These are phyloP conservation scores for Tagetes patula DNA, from an alignment of 129 eudicot genomes.

Conservation along the genomic window DNA sequence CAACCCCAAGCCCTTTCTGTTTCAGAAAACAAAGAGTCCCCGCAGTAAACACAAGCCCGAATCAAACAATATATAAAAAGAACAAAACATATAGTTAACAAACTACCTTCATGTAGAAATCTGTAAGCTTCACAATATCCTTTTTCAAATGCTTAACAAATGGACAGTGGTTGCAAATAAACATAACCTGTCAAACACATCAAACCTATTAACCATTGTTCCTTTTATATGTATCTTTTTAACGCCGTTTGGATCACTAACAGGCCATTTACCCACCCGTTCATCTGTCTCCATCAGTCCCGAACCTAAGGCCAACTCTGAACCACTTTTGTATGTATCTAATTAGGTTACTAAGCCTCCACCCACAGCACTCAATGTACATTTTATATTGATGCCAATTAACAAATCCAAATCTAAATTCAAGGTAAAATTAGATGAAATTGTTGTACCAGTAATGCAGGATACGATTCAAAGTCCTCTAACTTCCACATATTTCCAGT, in stretches of 20 bases:
- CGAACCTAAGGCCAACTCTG: too few relatives aligned
- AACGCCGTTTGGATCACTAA: background rate
- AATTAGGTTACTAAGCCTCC: background rate
- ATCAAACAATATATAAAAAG: background rate
- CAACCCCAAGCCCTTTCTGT: slow-evolving; percentile 97
- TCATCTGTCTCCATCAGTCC: too few relatives aligned
- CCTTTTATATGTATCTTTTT: background rate
- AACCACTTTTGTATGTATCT: too few relatives aligned
- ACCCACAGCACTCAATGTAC: background rate
- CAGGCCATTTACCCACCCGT: too few relatives aligned
- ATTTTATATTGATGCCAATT: too few relatives aligned
- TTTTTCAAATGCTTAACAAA: slow-evolving; percentile 85
- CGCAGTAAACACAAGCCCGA: background rate
- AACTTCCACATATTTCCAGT: slow-evolving; percentile 77
- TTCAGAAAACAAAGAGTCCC: slow-evolving; percentile 30
- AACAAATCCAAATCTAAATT: too few relatives aligned
- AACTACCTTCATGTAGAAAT: slow-evolving; percentile 72
- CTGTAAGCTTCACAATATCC: slow-evolving; percentile 83
- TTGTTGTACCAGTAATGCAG: slow-evolving; percentile 73
- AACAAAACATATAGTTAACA: slow-evolving; percentile 14
- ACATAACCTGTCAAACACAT: slow-evolving; percentile 71
- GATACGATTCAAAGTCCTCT: slow-evolving; percentile 76
- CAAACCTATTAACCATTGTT: background rate
- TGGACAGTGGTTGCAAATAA: slow-evolving; percentile 95
- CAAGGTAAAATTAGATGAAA: background rate